A percentile compares a stretch with the other conserved stretches of the same genome.
Conservation (phyloP, 2,329 filamentous ascomycete genomes). For the Septoria linicola region DNA sequence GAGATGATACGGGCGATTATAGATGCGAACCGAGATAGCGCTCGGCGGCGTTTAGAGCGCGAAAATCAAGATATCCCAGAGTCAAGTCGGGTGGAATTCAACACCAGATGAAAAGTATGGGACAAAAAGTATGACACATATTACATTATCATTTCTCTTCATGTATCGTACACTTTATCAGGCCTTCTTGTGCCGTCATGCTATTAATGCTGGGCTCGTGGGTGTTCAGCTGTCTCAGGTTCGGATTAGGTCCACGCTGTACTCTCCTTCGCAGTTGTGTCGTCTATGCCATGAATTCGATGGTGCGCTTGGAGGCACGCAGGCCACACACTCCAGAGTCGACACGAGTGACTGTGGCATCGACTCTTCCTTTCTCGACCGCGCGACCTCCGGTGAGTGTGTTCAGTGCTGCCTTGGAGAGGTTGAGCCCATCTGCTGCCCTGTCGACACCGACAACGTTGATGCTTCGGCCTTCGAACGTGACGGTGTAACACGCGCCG, state of each 20-base stretch:
- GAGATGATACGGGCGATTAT: no score
- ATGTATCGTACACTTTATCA: not conserved
- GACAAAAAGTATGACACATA: not conserved
- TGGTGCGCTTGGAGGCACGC: slow-evolving; percentile 27
- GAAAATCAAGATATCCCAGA: no score
- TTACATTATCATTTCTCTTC: slow-evolving; percentile 11
- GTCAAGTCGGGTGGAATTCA: not conserved
- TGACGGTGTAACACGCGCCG: slow-evolving; percentile 54
- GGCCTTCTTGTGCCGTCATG: not conserved
- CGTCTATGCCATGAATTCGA: slow-evolving; percentile 30
- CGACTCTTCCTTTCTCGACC: slow-evolving; percentile 40
- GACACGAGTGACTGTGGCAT: slow-evolving; percentile 43
- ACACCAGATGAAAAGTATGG: not conserved
- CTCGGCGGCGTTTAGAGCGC: no score
- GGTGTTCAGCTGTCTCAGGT: not conserved
- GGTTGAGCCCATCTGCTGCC: slow-evolving; percentile 50
- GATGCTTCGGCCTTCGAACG: slow-evolving; percentile 50
- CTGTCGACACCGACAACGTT: slow-evolving; percentile 53
- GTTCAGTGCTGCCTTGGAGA: slow-evolving; percentile 52
- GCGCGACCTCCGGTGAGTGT: slow-evolving; percentile 50
- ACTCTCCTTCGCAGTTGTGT: not conserved
- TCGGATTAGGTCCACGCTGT: not conserved
- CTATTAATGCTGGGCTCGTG: not conserved
- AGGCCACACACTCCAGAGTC: slow-evolving; percentile 39
- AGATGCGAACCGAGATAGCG: no score